phyloP scores from a whole-genome alignment of 2,329 filamentous ascomycete genomes.

The Venturia effusa region DNA sequence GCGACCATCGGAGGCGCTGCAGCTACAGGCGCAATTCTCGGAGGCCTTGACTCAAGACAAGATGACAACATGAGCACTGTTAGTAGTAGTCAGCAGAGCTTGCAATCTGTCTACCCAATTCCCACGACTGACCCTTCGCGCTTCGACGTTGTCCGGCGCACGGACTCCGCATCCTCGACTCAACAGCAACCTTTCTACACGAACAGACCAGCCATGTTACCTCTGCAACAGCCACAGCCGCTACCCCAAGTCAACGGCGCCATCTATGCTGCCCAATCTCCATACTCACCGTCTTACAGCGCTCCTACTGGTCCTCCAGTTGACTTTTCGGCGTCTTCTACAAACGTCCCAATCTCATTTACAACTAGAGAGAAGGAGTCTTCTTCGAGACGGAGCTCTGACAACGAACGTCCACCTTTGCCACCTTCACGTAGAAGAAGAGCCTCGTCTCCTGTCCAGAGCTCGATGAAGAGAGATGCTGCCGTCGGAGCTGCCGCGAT shows the following conservation, averaged over 20 bases:
- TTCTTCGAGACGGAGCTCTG: neutral
- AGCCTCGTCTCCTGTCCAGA: slow-evolving; percentile 36
- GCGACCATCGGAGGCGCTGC: slow-evolving; percentile 32
- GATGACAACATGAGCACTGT: slow-evolving; percentile 30
- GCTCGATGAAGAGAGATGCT: slow-evolving; percentile 27
- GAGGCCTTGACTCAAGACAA: slow-evolving; percentile 30
- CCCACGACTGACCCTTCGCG: slow-evolving; percentile 53
- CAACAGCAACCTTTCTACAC: slow-evolving; percentile 24
- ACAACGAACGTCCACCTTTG: slow-evolving; percentile 1
- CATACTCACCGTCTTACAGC: slow-evolving; percentile 30
- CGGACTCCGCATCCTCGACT: slow-evolving; percentile 34
- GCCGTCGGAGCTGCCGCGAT: slow-evolving; percentile 33
- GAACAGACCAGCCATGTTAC: slow-evolving; percentile 48
- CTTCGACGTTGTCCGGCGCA: slow-evolving; percentile 46
- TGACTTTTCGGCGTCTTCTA: slow-evolving; percentile 4
- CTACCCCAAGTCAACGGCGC: slow-evolving; percentile 48
- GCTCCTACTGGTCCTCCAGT: slow-evolving; percentile 30
- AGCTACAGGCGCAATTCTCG: slow-evolving; percentile 33
- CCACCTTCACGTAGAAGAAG: slow-evolving; percentile 23
- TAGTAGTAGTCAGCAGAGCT: slow-evolving; percentile 34
- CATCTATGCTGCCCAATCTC: slow-evolving; percentile 44
- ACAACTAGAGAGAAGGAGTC: neutral
- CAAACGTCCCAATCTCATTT: neutral
- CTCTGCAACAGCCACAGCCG: slow-evolving; percentile 79
- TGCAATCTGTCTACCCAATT: slow-evolving; percentile 57